These are phyloP conservation scores for Phragmites australis DNA, from an alignment of 176 grass and related monocot genomes.

Conservation along the genomic window DNA sequence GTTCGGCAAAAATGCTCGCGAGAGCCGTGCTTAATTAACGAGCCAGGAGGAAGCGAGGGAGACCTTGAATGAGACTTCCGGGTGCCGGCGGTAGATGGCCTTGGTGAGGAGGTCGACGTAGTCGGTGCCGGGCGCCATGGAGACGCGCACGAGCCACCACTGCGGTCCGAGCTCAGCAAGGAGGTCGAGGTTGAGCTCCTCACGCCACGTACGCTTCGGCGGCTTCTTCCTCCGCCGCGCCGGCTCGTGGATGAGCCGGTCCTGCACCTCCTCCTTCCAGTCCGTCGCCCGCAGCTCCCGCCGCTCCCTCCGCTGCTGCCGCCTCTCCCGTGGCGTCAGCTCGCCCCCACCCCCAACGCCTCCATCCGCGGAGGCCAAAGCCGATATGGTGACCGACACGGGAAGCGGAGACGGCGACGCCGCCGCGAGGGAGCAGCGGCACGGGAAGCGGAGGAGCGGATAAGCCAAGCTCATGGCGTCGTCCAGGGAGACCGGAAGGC, in stretches of 20 bases:
- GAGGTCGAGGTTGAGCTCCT: slow-evolving; percentile 71
- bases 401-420: too few relatives aligned
- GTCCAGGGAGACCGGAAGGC: not conserved
- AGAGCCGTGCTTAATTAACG: slow-evolving; percentile 2
- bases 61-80: slow-evolving; percentile 76
- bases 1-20: not conserved
- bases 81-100: slow-evolving; percentile 46
- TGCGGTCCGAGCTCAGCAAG: slow-evolving; percentile 71
- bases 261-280: slow-evolving; percentile 91
- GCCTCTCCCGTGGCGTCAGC: not conserved
- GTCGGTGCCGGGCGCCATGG: slow-evolving; percentile 68
- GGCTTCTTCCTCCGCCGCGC: slow-evolving; percentile 49
- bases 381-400: too few relatives aligned
- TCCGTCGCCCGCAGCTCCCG: slow-evolving; percentile 63
- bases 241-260: slow-evolving; percentile 64
- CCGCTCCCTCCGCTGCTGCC: slow-evolving; percentile 56
- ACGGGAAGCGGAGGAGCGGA: too few relatives aligned
- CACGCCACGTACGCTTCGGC: slow-evolving; percentile 47
- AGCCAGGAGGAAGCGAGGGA: not conserved
- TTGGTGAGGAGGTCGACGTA: slow-evolving; percentile 57
- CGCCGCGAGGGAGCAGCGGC: too few relatives aligned
- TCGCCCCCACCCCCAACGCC: not conserved
- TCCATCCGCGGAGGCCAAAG: not conserved
- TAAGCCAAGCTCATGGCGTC: too few relatives aligned
- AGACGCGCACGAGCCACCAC: slow-evolving; percentile 91